Evolutionary conservation across 2,329 filamentous ascomycete genomes (phyloP).

Genomic region (Coniochaeta ligniaria): DNA sequence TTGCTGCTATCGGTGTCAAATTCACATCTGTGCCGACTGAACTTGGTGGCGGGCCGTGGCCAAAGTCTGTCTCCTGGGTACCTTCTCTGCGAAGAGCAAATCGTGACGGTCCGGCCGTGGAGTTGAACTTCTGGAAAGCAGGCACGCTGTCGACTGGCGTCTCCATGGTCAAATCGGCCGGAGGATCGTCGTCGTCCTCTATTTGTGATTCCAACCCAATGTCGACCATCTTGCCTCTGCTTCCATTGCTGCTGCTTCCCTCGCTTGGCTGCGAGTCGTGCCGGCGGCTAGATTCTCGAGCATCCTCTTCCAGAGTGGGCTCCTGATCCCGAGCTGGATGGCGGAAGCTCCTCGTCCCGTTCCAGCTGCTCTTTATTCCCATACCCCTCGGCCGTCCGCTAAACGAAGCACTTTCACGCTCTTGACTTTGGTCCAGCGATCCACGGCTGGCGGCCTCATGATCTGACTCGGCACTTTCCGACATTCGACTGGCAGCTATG

Average conservation of each 20-base stretch:
- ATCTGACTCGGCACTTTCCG: conserved; percentile 79
- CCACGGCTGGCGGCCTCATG: conserved; percentile 53
- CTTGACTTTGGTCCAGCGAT: conserved; percentile 46
- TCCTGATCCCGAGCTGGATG: conserved; percentile 19
- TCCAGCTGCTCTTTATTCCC: conserved; percentile 60
- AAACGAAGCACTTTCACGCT: conserved; percentile 35
- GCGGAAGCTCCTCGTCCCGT: conserved; percentile 41
- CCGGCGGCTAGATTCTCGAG: neutral
- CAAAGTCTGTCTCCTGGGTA: conserved; percentile 40
- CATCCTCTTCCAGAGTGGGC: conserved; percentile 20
- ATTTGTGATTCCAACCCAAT: conserved; percentile 69
- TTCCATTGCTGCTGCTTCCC: conserved; percentile 20
- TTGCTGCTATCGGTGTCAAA: conserved; percentile 24
- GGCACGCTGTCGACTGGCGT: conserved; percentile 46
- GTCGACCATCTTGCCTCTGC: conserved; percentile 72
- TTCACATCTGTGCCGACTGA: conserved; percentile 28
- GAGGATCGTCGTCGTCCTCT: conserved; percentile 48
- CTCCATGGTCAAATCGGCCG: conserved; percentile 52
- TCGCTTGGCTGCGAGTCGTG: neutral
- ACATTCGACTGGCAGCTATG: conserved; percentile 75
- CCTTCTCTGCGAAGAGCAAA: conserved; percentile 34
- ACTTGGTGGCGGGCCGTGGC: conserved; percentile 30
- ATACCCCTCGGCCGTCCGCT: conserved; percentile 39
- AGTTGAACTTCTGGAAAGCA: conserved; percentile 54
- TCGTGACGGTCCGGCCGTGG: conserved; percentile 26